Evolutionary conservation across 441 rosid species (phyloP), one percentile per base, ranked within the genome.

Genomic region (Adansonia madagascariensis): DNA sequence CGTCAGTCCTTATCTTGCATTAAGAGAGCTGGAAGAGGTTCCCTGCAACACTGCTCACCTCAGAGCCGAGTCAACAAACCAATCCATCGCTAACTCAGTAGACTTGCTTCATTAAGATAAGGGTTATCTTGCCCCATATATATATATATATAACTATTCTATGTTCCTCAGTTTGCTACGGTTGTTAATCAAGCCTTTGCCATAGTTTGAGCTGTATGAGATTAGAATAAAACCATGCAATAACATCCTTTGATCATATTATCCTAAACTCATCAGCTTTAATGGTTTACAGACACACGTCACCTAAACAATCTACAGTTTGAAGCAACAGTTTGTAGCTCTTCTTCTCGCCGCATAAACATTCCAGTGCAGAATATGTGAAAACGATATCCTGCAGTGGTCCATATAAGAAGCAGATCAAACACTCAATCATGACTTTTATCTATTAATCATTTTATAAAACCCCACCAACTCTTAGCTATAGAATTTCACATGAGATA

Each of bases 1-100:
- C 57, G 83, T 85, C 18, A 87, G 91, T 39, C 93, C 90, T 81
- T 86, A 18, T 73, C 76, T 80, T 43, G 75, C 85, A 66, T 78
- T 84, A 8, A 71, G 83, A 79, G 94, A 87, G 57, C 83, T 83
- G 18, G 86, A 86, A 71, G 88, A 86, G 57, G 68, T 83, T 24
- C 80, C 86, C 77, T 88, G 90, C 79, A 82, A 83, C 82, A 80
- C 86, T 20, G 83, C 84, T 7, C 83, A 85, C 55, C 82, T 84
- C 31, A 83, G 86, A 80, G 86, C 84, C 62, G 91, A 88, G 75
- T 84, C 85, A 8, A 77, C 88, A 46, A 82, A 79, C 81, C 84
- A 84, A 64, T 85, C 89, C 12, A 56, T 80, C 64, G 60, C 86
- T 77, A 82, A 80, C 76, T 88, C 88, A 66, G 75, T 84, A 77